Conservation (phyloP, 352 stramenopile species). For the Phytophthora cajani region DNA sequence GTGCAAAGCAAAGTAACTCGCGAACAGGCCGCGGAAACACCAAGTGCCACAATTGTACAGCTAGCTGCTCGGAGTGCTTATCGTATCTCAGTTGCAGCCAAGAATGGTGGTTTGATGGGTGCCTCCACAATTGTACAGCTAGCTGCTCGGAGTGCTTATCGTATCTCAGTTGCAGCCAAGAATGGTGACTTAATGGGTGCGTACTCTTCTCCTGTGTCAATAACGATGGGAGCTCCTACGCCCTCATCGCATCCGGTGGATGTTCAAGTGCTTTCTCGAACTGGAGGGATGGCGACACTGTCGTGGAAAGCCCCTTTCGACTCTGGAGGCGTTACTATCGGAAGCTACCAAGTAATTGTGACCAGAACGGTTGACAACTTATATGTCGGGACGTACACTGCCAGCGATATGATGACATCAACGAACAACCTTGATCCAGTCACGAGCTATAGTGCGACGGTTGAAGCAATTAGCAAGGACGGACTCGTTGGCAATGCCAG, state of each 20-base stretch:
- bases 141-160: slow-evolving; percentile 36
- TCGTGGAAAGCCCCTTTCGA: slow-evolving; percentile 55
- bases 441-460: slow-evolving; percentile 40
- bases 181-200: slow-evolving; percentile 31
- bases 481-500: slow-evolving; percentile 36
- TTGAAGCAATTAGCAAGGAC: slow-evolving; percentile 46
- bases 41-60: slow-evolving; percentile 26
- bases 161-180: slow-evolving; percentile 37
- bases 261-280: slow-evolving; percentile 34
- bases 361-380: background rate
- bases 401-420: background rate
- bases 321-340: slow-evolving; percentile 43
- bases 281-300: slow-evolving; percentile 53
- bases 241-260: slow-evolving; percentile 32
- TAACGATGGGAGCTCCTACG: slow-evolving; percentile 38
- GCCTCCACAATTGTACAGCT: slow-evolving; percentile 36
- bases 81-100: slow-evolving; percentile 38
- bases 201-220: slow-evolving; percentile 16
- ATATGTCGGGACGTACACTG: slow-evolving; percentile 10
- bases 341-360: slow-evolving; percentile 42
- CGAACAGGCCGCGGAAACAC: slow-evolving; percentile 23
- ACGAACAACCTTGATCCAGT: slow-evolving; percentile 41
- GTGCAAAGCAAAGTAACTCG: slow-evolving; percentile 7
- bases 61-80: slow-evolving; percentile 42
- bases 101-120: slow-evolving; percentile 30